Base-by-base conservation (phyloP, 2,329 filamentous ascomycete species). In the Colletotrichum tofieldiae region DNA sequence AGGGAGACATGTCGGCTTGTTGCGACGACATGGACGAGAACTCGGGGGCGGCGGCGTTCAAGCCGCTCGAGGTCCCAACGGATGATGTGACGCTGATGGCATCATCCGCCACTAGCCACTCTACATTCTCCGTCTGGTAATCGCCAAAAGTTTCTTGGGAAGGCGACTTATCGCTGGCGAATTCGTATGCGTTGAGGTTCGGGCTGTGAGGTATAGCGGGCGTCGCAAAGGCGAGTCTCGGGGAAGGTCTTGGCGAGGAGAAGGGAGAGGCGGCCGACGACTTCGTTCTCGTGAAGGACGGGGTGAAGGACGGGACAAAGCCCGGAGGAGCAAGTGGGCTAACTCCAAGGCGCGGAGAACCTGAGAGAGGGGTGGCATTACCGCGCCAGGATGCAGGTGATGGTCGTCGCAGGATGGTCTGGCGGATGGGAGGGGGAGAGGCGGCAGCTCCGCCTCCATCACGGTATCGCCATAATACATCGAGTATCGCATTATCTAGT, bases 311-410 rank as follows among this genome's bases (percentile, higher is more conserved):
- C 37, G 94, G 93, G 51, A 94, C 90, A 78, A 97, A 94, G 75
- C 94, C 94, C 8, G 94, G 93, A 52, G 94, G 94, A 70, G 93
- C 93, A 58, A 95, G 90, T n/a, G 94, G 94, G 77, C 93, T 95
- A 58, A 94, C 93, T 45, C 91, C 92, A 67, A 94, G 89, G 65
- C 94, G 91, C 75, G 95, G 95, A 58, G 95, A 97, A 47, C 94
- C 93, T 39, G 91, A 93, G 41, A 95, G 83, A 60, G 96, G 95
- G 43, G 96, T 98, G 12, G 91, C 89, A 49, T 93, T 90, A 75
- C 93, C 79, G 88, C 96, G 94, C 96, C 96, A 98, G 58, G 96
- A 95, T 60, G 96, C 95, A 60, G 96, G 96, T 51, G 96, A 98
- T 12, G 94, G 92, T 72, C 95, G 92, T 76, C 96, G 94, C 77